Evolutionary conservation across 352 stramenopile species (phyloP).

Genomic region (Phytophthora capsici): DNA sequence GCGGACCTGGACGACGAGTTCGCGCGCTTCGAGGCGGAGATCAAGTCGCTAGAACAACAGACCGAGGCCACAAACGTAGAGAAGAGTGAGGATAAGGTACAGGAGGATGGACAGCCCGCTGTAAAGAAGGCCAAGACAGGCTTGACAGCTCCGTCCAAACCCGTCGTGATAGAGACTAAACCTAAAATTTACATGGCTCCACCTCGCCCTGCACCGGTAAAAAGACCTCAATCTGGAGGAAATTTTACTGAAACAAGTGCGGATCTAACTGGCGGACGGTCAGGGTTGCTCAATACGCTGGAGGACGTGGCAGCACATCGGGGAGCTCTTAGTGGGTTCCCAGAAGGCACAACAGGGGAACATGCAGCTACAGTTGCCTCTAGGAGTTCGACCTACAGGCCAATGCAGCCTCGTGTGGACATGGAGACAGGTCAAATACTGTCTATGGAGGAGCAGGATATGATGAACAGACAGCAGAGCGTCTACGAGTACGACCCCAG

Average conservation of each 20-base stretch:
- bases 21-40: slow-evolving; percentile 81
- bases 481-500: slow-evolving; percentile 86
- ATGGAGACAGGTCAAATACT: slow-evolving; percentile 74
- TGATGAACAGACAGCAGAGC: slow-evolving; percentile 86
- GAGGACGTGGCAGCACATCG: slow-evolving; percentile 54
- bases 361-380: slow-evolving; percentile 26
- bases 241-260: neutral
- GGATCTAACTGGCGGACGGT: slow-evolving; percentile 9
- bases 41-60: slow-evolving; percentile 76
- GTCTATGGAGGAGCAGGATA: slow-evolving; percentile 72
- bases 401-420: slow-evolving; percentile 60
- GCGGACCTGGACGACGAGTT: slow-evolving; percentile 81
- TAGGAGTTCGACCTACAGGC: slow-evolving; percentile 5
- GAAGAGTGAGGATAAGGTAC: slow-evolving; percentile 8
- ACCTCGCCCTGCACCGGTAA: slow-evolving; percentile 59
- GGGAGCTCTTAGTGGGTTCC: slow-evolving; percentile 76
- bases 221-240: slow-evolving; percentile 18
- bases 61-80: neutral
- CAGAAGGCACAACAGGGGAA: slow-evolving; percentile 57
- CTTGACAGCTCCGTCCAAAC: slow-evolving; percentile 1
- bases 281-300: slow-evolving; percentile 51
- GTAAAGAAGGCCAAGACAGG: slow-evolving; percentile 42
- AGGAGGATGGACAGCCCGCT: slow-evolving; percentile 28
- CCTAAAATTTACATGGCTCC: slow-evolving; percentile 77
- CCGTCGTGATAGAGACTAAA: slow-evolving; percentile 46